phyloP scores from a whole-genome alignment of 2,329 filamentous ascomycete genomes.

The Ambrosiella xylebori region DNA sequence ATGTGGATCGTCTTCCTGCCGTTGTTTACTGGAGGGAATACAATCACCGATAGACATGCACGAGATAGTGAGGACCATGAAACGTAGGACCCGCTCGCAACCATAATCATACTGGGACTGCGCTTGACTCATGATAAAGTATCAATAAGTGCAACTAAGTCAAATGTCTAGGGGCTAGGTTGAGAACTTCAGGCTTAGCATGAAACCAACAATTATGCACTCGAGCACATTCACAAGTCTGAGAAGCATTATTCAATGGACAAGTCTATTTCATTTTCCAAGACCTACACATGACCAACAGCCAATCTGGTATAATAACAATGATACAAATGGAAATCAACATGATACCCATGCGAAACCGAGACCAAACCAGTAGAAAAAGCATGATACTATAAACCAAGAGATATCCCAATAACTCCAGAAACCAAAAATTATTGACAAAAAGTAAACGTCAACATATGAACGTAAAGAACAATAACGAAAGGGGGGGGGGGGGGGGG shows the following conservation, averaged over 20 bases:
- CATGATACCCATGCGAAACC: background rate
- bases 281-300: background rate
- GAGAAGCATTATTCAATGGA: background rate
- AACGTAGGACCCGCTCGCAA: too few species aligned
- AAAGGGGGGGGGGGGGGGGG: conserved; percentile 8
- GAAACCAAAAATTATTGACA: background rate
- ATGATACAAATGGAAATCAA: background rate
- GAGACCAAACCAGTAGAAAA: background rate
- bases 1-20: too few species aligned
- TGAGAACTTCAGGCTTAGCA: too few species aligned
- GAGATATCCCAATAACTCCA: background rate
- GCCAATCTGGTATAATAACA: background rate
- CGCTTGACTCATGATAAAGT: too few species aligned
- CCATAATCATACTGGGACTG: too few species aligned
- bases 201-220: background rate
- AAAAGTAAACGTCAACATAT: background rate
- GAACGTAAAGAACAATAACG: conserved; percentile 1
- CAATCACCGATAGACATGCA: too few species aligned
- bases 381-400: background rate
- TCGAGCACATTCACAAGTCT: too few species aligned
- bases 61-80: too few species aligned
- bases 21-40: too few species aligned
- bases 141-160: too few species aligned
- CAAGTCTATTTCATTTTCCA: background rate
- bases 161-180: too few species aligned